A percentile compares a stretch with the other conserved stretches of the same genome.
Evolutionary conservation across 495 filamentous ascomycete species (phyloP).

Genomic region (Lichenothelia convexa): DNA sequence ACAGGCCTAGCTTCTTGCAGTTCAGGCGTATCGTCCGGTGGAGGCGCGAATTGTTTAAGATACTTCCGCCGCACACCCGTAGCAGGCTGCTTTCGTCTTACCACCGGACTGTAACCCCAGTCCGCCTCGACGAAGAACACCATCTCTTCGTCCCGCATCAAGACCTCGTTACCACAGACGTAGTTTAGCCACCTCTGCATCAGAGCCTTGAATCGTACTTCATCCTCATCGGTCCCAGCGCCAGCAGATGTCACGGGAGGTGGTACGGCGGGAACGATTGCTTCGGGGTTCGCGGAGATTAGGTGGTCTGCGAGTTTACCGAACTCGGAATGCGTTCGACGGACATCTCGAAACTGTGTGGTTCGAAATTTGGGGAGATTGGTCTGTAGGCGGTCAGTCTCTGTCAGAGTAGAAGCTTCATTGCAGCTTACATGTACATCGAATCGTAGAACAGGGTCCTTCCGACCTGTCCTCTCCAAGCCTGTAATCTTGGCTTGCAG

Average conservation of each 20-base stretch:
- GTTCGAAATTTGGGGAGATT: constrained; percentile 95
- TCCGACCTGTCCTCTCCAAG: constrained; percentile 79
- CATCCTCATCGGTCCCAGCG: constrained; percentile 92
- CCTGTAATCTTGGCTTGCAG: constrained; percentile 87
- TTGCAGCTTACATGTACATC: constrained; percentile 70
- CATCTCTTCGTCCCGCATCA: constrained; percentile 92
- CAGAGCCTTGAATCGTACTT: constrained; percentile 65
- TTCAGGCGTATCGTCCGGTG: constrained; percentile 93
- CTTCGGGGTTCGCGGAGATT: constrained; percentile 88
- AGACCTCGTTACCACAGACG: constrained; percentile 75
- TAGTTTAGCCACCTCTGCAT: constrained; percentile 93
- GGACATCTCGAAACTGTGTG: constrained; percentile 93
- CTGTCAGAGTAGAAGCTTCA: constrained; percentile 2
- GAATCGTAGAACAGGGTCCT: constrained; percentile 87
- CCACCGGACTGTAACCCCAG: constrained; percentile 91
- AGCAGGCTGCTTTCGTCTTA: constrained; percentile 89
- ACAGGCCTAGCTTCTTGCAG: constrained; percentile 71
- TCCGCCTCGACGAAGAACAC: constrained; percentile 95
- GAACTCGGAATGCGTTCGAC: constrained; percentile 89
- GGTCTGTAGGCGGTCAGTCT: constrained; percentile 36
- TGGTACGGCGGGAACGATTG: constrained; percentile 91
- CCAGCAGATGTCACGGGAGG: constrained; percentile 81
- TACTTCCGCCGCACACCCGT: constrained; percentile 88
- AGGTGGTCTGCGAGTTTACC: constrained; percentile 86
- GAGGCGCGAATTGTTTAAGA: constrained; percentile 96